Conservation (phyloP, 2,329 filamentous ascomycete genomes). For the Claviceps citrina region DNA sequence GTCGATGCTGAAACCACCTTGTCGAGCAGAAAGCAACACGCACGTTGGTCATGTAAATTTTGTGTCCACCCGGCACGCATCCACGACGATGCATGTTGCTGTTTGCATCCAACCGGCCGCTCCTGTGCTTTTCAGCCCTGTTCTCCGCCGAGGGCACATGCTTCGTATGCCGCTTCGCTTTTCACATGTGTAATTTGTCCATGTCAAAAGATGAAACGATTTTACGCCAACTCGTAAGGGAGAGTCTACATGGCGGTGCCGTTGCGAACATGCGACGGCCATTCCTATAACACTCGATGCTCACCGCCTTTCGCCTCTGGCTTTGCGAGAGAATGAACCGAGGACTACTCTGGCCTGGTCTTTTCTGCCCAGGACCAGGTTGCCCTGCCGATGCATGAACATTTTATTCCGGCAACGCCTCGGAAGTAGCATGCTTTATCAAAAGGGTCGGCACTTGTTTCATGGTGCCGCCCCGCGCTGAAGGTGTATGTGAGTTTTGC, state of each 20-base stretch:
- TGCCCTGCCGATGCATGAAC: background rate
- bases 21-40: background rate
- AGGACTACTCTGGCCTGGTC: background rate
- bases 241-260: background rate
- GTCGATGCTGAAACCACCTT: background rate
- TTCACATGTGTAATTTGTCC: no score
- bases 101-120: no score
- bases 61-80: background rate
- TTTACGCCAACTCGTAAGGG: no score
- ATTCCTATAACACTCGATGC: background rate
- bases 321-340: background rate
- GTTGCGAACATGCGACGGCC: background rate
- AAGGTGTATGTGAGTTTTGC: no score
- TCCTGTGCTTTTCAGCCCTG: no score
- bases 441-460: no score
- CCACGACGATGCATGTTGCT: no score
- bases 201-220: no score
- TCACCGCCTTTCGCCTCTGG: background rate
- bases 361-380: background rate
- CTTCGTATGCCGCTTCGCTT: no score
- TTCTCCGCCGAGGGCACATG: no score
- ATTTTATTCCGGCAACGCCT: background rate
- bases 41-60: background rate
- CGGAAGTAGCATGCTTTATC: background rate
- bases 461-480: no score